Conservation (phyloP, 2,329 filamentous ascomycete genomes). For the Hypoxylon sp. region DNA sequence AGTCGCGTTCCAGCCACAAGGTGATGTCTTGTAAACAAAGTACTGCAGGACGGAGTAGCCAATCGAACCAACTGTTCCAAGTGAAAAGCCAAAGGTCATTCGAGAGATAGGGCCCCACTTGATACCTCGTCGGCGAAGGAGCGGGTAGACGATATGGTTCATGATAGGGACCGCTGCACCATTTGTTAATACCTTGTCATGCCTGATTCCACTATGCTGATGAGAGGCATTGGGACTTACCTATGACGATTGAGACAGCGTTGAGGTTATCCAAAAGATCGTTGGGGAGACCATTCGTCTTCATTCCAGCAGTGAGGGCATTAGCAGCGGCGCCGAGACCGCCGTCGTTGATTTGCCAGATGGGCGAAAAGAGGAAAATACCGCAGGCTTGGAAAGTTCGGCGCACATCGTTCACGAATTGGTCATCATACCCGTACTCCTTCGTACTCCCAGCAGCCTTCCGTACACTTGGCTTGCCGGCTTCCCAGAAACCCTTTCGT, state of each 20-base stretch:
- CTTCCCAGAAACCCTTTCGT: slow-evolving; percentile 65
- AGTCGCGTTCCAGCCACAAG: slow-evolving; percentile 52
- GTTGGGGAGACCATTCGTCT: slow-evolving; percentile 61
- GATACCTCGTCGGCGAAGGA: slow-evolving; percentile 57
- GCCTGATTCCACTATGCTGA: not conserved
- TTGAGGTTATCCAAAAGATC: slow-evolving; percentile 62
- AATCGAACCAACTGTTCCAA: slow-evolving; percentile 59
- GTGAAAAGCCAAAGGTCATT: slow-evolving; percentile 62
- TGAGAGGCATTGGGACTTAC: slow-evolving; percentile 37
- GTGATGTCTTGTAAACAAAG: slow-evolving; percentile 52
- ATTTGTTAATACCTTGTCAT: slow-evolving; percentile 28
- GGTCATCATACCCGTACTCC: slow-evolving; percentile 69
- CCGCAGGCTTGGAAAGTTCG: slow-evolving; percentile 69
- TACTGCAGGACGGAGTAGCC: slow-evolving; percentile 51
- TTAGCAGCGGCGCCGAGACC: slow-evolving; percentile 62
- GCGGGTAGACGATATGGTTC: slow-evolving; percentile 60
- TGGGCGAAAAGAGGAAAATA: slow-evolving; percentile 62
- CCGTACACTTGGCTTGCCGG: slow-evolving; percentile 67
- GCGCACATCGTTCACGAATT: slow-evolving; percentile 73
- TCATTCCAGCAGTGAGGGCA: slow-evolving; percentile 59
- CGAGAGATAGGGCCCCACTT: slow-evolving; percentile 60
- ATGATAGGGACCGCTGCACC: slow-evolving; percentile 57
- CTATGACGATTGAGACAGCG: slow-evolving; percentile 59
- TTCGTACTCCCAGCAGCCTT: slow-evolving; percentile 57
- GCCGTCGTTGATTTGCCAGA: slow-evolving; percentile 54